phyloP scores from a whole-genome alignment of 495 filamentous ascomycete species.

The Halenospora varia region DNA sequence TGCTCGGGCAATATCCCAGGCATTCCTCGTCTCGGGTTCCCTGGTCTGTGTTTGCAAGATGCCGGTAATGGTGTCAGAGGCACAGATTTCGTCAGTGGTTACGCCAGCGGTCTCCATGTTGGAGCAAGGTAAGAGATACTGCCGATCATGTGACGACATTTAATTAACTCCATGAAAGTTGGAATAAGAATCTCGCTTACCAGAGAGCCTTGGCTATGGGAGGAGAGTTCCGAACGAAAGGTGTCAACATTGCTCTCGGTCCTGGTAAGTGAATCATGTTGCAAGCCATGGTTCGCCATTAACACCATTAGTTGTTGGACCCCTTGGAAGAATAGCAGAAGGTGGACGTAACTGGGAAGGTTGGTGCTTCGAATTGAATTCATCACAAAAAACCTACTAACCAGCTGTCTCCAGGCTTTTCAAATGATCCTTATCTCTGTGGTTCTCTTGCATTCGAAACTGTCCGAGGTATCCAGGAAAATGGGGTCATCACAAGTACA shows the following conservation, averaged over 20 bases:
- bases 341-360: conserved; percentile 58
- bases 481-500: conserved; percentile 42
- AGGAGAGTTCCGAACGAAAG: conserved; percentile 55
- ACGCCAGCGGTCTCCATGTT: conserved; percentile 31
- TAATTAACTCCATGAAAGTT: conserved; percentile 26
- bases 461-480: conserved; percentile 44
- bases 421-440: conserved; percentile 22
- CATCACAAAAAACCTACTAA: neutral
- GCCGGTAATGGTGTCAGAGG: conserved; percentile 56
- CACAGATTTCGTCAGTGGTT: conserved; percentile 56
- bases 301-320: conserved; percentile 43
- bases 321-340: conserved; percentile 45
- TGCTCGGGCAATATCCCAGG: conserved; percentile 9
- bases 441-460: conserved; percentile 43
- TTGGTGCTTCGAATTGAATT: conserved; percentile 30
- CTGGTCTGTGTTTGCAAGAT: conserved; percentile 59
- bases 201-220: conserved; percentile 49
- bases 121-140: conserved; percentile 44
- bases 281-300: neutral
- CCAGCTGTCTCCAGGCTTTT: neutral
- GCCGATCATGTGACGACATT: conserved; percentile 30
- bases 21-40: conserved; percentile 49
- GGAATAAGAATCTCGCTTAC: conserved; percentile 50
- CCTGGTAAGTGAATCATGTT: conserved; percentile 27
- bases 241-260: conserved; percentile 62